Evolutionary conservation across 164 flowering plant species (phyloP).

Genomic region (Magnolia sinica): DNA sequence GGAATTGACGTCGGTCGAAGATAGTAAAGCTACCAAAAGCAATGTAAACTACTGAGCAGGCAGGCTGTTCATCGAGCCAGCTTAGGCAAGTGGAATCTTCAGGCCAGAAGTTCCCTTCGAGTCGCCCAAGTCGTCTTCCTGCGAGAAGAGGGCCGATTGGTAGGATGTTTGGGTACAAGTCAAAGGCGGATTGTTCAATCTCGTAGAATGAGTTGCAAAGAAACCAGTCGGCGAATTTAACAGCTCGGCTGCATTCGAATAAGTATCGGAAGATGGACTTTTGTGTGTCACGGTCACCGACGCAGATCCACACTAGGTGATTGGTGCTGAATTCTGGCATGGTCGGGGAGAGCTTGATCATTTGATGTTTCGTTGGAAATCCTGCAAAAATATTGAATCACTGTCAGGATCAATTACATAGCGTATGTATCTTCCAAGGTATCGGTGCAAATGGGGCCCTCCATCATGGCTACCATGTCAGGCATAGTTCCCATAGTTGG

Average conservation of each 20-base stretch:
- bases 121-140: background rate
- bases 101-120: conserved; percentile 17
- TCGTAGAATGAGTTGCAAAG: conserved; percentile 29
- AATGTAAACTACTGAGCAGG: conserved; percentile 30
- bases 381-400: conserved; percentile 13
- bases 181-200: conserved; percentile 18
- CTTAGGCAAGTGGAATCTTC: conserved; percentile 26
- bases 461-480: too few relatives aligned
- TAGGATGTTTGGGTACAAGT: conserved; percentile 9
- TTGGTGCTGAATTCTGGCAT: conserved; percentile 22
- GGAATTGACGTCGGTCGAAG: conserved; percentile 21
- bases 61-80: conserved; percentile 33
- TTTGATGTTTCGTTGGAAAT: conserved; percentile 15
- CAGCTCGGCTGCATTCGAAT: background rate
- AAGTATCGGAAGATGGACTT: conserved; percentile 3
- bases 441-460: too few relatives aligned
- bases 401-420: too few relatives aligned
- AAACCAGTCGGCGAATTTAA: conserved; percentile 14
- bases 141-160: conserved; percentile 30
- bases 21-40: conserved; percentile 36
- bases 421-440: too few relatives aligned
- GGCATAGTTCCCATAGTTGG: too few relatives aligned
- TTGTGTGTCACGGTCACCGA: conserved; percentile 7
- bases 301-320: conserved; percentile 15
- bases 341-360: conserved; percentile 22